These are phyloP conservation scores for Parsonsia alboflavescens DNA, from an alignment of 257 asterid genomes.

Conservation along the genomic window DNA sequence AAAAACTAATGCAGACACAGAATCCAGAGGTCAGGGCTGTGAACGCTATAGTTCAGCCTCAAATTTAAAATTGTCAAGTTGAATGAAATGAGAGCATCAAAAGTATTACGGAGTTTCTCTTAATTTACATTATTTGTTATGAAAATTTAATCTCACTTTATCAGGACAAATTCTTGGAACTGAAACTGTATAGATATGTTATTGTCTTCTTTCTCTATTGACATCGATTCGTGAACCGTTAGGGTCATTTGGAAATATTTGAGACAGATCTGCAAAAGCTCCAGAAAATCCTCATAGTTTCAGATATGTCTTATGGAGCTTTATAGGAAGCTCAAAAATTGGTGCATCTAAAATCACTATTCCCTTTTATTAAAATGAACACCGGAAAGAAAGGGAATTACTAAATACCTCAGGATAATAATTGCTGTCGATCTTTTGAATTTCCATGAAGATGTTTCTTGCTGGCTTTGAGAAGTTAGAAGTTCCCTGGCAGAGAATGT, in stretches of 20 bases:
- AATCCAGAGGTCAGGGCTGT: background rate
- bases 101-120: background rate
- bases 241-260: background rate
- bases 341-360: background rate
- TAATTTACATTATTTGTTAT: too few relatives aligned
- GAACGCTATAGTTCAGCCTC: background rate
- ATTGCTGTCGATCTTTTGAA: slow-evolving; percentile 66
- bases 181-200: background rate
- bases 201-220: background rate
- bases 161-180: background rate
- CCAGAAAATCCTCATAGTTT: background rate
- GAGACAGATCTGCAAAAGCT: background rate
- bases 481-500: slow-evolving; percentile 44
- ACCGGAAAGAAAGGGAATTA: background rate
- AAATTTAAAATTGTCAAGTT: too few relatives aligned
- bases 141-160: background rate
- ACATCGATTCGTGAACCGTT: background rate
- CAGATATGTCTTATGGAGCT: background rate
- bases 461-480: slow-evolving; percentile 74
- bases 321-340: background rate
- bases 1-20: background rate
- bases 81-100: background rate
- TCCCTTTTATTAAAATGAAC: background rate
- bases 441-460: slow-evolving; percentile 56
- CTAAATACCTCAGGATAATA: slow-evolving; percentile 72